phyloP scores from a whole-genome alignment of 495 filamentous ascomycete genomes.

The Podospora pseudopauciseta region DNA sequence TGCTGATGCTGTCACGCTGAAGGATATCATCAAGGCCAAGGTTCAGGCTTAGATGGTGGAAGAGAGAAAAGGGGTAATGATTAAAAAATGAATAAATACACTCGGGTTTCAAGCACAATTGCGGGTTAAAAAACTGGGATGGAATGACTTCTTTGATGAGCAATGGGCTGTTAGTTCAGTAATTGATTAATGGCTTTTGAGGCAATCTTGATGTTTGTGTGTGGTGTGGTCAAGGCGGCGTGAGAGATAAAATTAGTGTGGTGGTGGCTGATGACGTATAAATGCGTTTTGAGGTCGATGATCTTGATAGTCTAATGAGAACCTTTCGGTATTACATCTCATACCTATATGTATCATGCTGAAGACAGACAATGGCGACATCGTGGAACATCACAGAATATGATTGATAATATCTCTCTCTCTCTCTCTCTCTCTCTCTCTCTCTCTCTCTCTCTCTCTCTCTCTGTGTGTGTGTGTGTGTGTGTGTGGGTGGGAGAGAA shows the following conservation, averaged over 20 bases:
- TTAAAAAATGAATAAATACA: neutral
- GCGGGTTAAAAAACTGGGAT: neutral
- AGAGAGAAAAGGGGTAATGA: neutral
- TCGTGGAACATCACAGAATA: too few species aligned
- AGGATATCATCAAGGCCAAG: constrained; percentile 86
- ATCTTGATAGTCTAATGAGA: neutral
- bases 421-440: too few species aligned
- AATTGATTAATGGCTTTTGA: neutral
- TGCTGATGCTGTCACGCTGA: constrained; percentile 89
- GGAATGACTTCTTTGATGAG: neutral
- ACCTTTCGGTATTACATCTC: too few species aligned
- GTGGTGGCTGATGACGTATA: too few species aligned
- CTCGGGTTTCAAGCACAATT: neutral
- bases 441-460: too few species aligned
- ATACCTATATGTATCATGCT: too few species aligned
- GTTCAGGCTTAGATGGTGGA: constrained; percentile 44
- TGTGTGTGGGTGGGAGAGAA: too few species aligned
- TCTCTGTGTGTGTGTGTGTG: too few species aligned
- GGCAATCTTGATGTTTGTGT: neutral
- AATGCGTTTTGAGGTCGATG: too few species aligned
- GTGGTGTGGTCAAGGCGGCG: neutral
- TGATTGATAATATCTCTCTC: too few species aligned
- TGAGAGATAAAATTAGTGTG: neutral
- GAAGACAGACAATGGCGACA: too few species aligned
- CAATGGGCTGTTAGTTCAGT: neutral